Conservation (phyloP, 2,329 filamentous ascomycete species). For the Aureobasidium sp. region DNA sequence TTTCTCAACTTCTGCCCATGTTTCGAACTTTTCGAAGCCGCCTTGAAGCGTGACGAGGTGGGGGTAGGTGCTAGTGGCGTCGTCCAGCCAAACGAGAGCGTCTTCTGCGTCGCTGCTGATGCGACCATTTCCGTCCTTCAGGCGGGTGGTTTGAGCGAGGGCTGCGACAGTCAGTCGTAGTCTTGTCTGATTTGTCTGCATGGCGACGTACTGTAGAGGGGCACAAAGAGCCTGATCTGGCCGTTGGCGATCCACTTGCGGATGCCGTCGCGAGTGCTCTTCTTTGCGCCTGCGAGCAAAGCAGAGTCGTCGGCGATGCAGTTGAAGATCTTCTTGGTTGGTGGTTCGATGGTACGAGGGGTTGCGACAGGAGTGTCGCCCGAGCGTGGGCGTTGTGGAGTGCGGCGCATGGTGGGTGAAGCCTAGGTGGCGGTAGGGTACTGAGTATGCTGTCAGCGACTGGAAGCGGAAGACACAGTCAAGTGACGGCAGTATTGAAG, state of each 20-base stretch:
- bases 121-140: conserved; percentile 16
- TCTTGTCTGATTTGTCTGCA: background rate
- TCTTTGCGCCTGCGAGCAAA: conserved; percentile 43
- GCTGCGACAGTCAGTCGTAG: conserved; percentile 11
- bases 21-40: conserved; percentile 37
- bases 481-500: background rate
- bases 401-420: conserved; percentile 11
- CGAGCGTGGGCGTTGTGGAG: conserved; percentile 5
- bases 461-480: background rate
- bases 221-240: conserved; percentile 43
- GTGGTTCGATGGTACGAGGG: conserved; percentile 7
- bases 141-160: conserved; percentile 15
- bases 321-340: conserved; percentile 42
- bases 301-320: conserved; percentile 47
- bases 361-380: background rate
- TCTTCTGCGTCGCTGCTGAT: conserved; percentile 23
- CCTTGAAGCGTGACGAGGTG: conserved; percentile 40
- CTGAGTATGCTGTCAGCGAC: background rate
- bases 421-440: background rate
- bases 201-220: conserved; percentile 39
- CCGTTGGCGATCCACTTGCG: conserved; percentile 43
- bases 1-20: conserved; percentile 44
- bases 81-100: conserved; percentile 44
- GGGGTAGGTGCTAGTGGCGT: conserved; percentile 38
- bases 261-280: conserved; percentile 44